Evolutionary conservation across 2,329 filamentous ascomycete genomes (phyloP).

Genomic region (Verticillium klebahnii): DNA sequence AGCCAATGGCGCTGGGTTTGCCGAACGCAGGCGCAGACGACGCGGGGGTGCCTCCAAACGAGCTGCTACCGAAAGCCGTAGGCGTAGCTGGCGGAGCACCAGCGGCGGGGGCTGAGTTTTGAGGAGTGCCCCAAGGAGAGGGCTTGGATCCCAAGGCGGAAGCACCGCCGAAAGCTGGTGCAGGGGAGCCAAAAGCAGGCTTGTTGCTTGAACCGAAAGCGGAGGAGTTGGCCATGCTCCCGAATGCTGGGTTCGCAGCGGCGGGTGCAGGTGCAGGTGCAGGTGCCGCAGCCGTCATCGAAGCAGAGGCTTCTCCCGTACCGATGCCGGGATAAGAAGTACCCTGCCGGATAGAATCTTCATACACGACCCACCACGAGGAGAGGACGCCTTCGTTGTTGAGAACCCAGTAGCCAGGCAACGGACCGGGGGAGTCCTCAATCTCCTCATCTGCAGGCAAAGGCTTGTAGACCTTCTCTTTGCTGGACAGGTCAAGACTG

Average conservation of each 20-base stretch:
- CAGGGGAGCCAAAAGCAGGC: background rate
- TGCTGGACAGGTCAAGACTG: slow-evolving; percentile 77
- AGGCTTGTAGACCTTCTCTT: slow-evolving; percentile 72
- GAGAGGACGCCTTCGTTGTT: slow-evolving; percentile 85
- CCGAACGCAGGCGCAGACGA: slow-evolving; percentile 43
- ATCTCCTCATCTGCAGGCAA: slow-evolving; percentile 74
- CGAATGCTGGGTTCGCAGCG: slow-evolving; percentile 22
- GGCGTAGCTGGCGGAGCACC: slow-evolving; percentile 6
- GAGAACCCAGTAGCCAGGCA: slow-evolving; percentile 79
- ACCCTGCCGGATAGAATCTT: slow-evolving; percentile 73
- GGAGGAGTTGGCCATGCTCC: slow-evolving; percentile 20
- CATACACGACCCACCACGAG: slow-evolving; percentile 89
- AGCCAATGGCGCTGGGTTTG: slow-evolving; percentile 37
- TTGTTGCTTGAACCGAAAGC: slow-evolving; percentile 34
- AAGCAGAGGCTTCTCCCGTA: slow-evolving; percentile 32
- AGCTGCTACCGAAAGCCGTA: slow-evolving; percentile 37
- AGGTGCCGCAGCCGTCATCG: slow-evolving; percentile 22
- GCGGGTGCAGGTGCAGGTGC: slow-evolving; percentile 20
- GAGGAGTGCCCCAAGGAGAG: slow-evolving; percentile 44
- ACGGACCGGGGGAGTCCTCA: slow-evolving; percentile 69
- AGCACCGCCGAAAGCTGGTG: slow-evolving; percentile 28
- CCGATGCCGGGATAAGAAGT: slow-evolving; percentile 69
- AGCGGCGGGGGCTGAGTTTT: slow-evolving; percentile 5
- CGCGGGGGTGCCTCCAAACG: slow-evolving; percentile 35
- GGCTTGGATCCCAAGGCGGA: slow-evolving; percentile 44